Base-by-base conservation (phyloP, 192 early-diverging fungal genomes). In the Chytriomyces sp. region DNA sequence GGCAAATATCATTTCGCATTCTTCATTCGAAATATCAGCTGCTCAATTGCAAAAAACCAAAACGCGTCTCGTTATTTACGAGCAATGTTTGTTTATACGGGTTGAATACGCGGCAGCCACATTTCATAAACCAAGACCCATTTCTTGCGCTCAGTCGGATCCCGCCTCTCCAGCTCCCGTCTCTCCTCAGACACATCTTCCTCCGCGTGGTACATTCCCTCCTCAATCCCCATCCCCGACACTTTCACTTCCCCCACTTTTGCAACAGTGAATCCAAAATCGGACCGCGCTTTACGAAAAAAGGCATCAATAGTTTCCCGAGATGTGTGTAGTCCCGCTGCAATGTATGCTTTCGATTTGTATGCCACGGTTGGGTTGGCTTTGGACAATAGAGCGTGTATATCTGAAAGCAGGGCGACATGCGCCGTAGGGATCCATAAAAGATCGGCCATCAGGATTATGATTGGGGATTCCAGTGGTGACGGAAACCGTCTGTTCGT, bases 121-220 rank as follows among this genome's bases (percentile, higher is more conserved):
- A 74, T 64, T 18, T 76, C 64, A 45, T 77, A 77, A 8, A 70
- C 7, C 3, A 77, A 24, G 2, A 77, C 76, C 76, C 76, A 77
- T 43, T 67, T 67, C 67, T 77, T 77, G 11, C 67, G n/a, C 57
- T 77, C 76, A 10, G 50, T 61, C 7, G 61, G 35, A 43, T 77
- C 76, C 16, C 53, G 18, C 10, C 57, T 46, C 23, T 76, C 61
- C 67, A 67, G 28, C 35, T 47, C 16, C 57, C 57, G 7, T 59
- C 61, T 28, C 44, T 62, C 76, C 9, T 70, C 76, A 9, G 23
- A 9, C 9, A 60, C 50, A 35, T 35, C 4, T 13, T 76, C 64
- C 49, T 66, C 75, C 8, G 16, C 64, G 8, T 65, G 11, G 28
- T 46, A 6, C 7, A 67, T 50, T 13, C 50, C 75, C 6, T 76